Evolutionary conservation across 2,329 filamentous ascomycete species (phyloP).

Genomic region (Nemania diffusa): DNA sequence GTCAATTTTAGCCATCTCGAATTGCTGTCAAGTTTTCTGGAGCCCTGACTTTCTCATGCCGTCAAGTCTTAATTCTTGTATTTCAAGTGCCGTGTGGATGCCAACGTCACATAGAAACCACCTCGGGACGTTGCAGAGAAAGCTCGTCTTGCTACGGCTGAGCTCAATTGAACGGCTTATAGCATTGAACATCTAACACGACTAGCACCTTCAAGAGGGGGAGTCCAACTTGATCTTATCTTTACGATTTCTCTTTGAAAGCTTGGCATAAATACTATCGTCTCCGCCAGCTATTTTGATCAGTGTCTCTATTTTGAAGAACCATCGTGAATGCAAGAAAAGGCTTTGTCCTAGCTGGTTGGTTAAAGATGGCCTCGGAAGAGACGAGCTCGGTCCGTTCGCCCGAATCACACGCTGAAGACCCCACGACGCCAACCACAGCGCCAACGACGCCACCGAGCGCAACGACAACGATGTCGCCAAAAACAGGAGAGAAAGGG

Average conservation of each 20-base stretch:
- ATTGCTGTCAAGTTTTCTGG: slow-evolving; percentile 34
- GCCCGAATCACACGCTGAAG: slow-evolving; percentile 40
- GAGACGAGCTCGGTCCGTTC: slow-evolving; percentile 41
- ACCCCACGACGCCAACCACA: slow-evolving; percentile 30
- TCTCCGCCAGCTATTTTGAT: neutral
- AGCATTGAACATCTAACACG: slow-evolving; percentile 32
- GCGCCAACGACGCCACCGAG: slow-evolving; percentile 20
- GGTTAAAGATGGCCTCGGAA: slow-evolving; percentile 41
- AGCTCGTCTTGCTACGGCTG: slow-evolving; percentile 25
- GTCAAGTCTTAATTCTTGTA: slow-evolving; percentile 36
- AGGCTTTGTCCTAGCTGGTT: slow-evolving; percentile 8
- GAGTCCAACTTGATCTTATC: slow-evolving; percentile 31
- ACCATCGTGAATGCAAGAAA: slow-evolving; percentile 27
- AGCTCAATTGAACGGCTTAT: slow-evolving; percentile 25
- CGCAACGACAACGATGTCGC: slow-evolving; percentile 23
- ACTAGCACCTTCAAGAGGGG: slow-evolving; percentile 23
- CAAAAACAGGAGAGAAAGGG: slow-evolving; percentile 35
- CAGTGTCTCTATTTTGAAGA: slow-evolving; percentile 13
- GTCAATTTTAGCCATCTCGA: slow-evolving; percentile 33
- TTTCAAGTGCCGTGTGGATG: slow-evolving; percentile 43
- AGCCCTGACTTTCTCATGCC: slow-evolving; percentile 42
- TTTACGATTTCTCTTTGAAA: slow-evolving; percentile 22
- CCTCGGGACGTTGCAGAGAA: slow-evolving; percentile 29
- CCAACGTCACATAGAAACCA: slow-evolving; percentile 33
- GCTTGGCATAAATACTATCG: slow-evolving; percentile 13